Base-by-base conservation (phyloP, 805 yeast genomes). In the Ogataea polymorpha region DNA sequence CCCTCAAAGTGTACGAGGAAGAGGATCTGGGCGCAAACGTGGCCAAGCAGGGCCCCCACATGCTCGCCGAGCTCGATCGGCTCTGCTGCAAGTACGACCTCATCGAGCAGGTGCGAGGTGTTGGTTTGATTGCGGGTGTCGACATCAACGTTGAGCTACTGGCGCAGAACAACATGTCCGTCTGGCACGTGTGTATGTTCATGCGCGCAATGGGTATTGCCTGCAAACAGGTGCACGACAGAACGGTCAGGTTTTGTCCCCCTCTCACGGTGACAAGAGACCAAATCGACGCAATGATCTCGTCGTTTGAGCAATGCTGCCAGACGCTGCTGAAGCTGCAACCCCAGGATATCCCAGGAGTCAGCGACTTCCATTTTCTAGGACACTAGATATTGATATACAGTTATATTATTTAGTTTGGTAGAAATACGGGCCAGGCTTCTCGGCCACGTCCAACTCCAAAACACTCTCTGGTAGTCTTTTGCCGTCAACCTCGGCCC, bases 341-440 rank as follows among this genome's bases (percentile, higher is more conserved):
- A 5, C 41, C 46, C 4, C 31, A 32, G 15, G 46, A 43, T 6
- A 51, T 53, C 32, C 58, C 56, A 0, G 56, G 53, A 15, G 56
- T 48, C 17, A 31, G 31, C 2, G 51, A 46, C 20, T 51, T 50
- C 25, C 39, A 37, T 11, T 50, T 46, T 26, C 32, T 47, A 24
- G 42, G 40, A 5, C 50, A 49, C 30, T 47, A 20, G 31, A 5
- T 28, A 16, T 20, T 28, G 16, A 8, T 30, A 10, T 10, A 27
- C 12, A 12, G 12, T 13, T 21, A 35, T 14, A 15, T 21, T 35
- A 21, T 32, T 32, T 23, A 18, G 27, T n/a, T 23, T 58, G 70
- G 58, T 70, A 82, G 26, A 50, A 68, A 49, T 80, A 82, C 16
- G 80, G 80, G 2, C 89, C 88, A 6, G 76, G 78, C 45, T 75